Percentiles rank a stretch among this genome's conserved stretches.
These are phyloP conservation scores for Penicillium sclerotiorum DNA, from an alignment of 2,329 filamentous ascomycete genomes.

Conservation along the genomic window DNA sequence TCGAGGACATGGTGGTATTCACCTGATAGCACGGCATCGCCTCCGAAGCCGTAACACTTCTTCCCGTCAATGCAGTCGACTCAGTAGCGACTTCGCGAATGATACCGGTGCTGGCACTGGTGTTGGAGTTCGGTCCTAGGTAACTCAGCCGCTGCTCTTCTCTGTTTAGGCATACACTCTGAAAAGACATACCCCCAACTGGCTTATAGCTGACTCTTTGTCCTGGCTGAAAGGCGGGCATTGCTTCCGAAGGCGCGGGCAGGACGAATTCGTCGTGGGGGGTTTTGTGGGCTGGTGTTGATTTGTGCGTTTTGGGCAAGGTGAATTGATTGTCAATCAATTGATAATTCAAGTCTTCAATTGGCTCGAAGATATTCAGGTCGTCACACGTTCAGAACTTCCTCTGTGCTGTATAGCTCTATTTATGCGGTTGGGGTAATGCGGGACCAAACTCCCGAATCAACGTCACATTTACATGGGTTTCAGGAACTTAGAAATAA, in stretches of 20 bases:
- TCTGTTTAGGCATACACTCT: too few species aligned
- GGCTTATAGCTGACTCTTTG: slow-evolving; percentile 46
- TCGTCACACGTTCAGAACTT: too few species aligned
- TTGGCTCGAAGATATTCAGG: not conserved
- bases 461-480: not conserved
- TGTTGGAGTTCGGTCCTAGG: slow-evolving; percentile 45
- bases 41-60: slow-evolving; percentile 39
- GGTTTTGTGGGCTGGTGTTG: not conserved
- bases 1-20: not conserved
- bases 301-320: slow-evolving; percentile 3
- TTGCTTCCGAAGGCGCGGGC: slow-evolving; percentile 5
- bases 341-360: too few species aligned
- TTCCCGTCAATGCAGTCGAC: slow-evolving; percentile 34
- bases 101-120: slow-evolving; percentile 40
- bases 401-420: not conserved
- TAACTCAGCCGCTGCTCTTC: too few species aligned
- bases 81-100: slow-evolving; percentile 41
- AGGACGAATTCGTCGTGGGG: not conserved
- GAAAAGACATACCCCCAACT: slow-evolving; percentile 46
- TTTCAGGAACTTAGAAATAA: too few species aligned
- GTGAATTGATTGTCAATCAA: too few species aligned
- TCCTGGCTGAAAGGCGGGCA: slow-evolving; percentile 36
- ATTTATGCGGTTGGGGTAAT: not conserved
- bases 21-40: slow-evolving; percentile 45
- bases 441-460: not conserved